These are phyloP conservation scores for Myrmaecium sp. DNA, from an alignment of 2,329 filamentous ascomycete genomes.

Conservation along the genomic window DNA sequence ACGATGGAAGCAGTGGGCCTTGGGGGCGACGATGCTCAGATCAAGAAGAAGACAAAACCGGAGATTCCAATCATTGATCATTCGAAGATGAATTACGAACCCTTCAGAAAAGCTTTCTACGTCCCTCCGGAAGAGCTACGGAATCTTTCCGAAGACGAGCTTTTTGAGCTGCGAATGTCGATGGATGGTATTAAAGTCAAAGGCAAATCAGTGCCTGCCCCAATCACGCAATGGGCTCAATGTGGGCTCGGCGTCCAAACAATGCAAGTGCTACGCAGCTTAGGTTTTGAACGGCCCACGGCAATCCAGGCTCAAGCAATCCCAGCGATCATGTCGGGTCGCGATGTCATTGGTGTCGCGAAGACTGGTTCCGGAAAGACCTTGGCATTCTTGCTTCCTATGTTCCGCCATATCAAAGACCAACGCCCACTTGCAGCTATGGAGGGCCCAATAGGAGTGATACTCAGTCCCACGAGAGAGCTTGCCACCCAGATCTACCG, in stretches of 20 bases:
- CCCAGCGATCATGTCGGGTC: slow-evolving; percentile 86
- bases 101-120: slow-evolving; percentile 90
- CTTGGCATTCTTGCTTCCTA: slow-evolving; percentile 82
- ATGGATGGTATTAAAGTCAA: slow-evolving; percentile 85
- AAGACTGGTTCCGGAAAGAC: slow-evolving; percentile 98
- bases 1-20: slow-evolving; percentile 45
- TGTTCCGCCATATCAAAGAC: slow-evolving; percentile 97
- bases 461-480: slow-evolving; percentile 90
- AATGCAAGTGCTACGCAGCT: slow-evolving; percentile 62
- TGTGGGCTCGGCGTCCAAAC: slow-evolving; percentile 79
- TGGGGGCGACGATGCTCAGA: slow-evolving; percentile 30
- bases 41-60: slow-evolving; percentile 73
- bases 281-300: slow-evolving; percentile 79
- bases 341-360: slow-evolving; percentile 88
- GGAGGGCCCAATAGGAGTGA: slow-evolving; percentile 74
- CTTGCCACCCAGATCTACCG: slow-evolving; percentile 84
- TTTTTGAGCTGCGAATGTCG: slow-evolving; percentile 65
- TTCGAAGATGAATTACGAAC: slow-evolving; percentile 65
- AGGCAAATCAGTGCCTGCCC: slow-evolving; percentile 66
- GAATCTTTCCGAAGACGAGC: slow-evolving; percentile 69
- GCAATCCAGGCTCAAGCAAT: slow-evolving; percentile 92
- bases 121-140: slow-evolving; percentile 72
- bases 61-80: slow-evolving; percentile 84
- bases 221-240: slow-evolving; percentile 92
- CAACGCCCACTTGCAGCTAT: slow-evolving; percentile 65